Evolutionary conservation across 2,329 filamentous ascomycete genomes (phyloP).

Genomic region (Fusarium papillatum): DNA sequence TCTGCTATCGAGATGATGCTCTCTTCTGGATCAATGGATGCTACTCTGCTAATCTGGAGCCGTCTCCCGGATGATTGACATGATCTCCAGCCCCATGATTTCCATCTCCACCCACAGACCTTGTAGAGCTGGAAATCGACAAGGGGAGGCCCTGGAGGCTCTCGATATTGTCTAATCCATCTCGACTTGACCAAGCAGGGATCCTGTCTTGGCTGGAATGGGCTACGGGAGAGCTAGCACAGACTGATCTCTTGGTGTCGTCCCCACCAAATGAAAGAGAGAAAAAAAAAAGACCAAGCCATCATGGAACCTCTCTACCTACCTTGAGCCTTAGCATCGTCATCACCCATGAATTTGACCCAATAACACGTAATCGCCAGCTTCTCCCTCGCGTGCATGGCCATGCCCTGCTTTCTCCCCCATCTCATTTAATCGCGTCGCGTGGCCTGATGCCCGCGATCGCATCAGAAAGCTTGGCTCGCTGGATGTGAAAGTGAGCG

Average conservation of each 20-base stretch:
- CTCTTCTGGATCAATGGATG: neutral
- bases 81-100: conserved; percentile 37
- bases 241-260: neutral
- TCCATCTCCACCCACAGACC: conserved; percentile 3
- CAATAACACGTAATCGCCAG: conserved; percentile 35
- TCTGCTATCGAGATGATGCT: conserved; percentile 7
- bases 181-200: conserved; percentile 21
- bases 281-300: conserved; percentile 9
- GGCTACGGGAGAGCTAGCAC: neutral
- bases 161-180: neutral
- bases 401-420: conserved; percentile 27
- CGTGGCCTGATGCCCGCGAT: conserved; percentile 31
- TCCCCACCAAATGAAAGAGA: conserved; percentile 28
- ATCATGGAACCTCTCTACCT: conserved; percentile 29
- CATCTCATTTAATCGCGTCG: conserved; percentile 9
- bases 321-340: conserved; percentile 27
- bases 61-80: conserved; percentile 10
- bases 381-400: conserved; percentile 11
- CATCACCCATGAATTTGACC: conserved; percentile 17
- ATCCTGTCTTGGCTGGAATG: conserved; percentile 39
- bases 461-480: conserved; percentile 32
- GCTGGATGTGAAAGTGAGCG: conserved; percentile 33
- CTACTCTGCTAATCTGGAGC: neutral
- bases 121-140: conserved; percentile 5
- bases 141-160: conserved; percentile 33